Evolutionary conservation across 140 eudicot species (phyloP), one percentile per base, ranked within the genome.

Genomic region (Oenanthe javanica): DNA sequence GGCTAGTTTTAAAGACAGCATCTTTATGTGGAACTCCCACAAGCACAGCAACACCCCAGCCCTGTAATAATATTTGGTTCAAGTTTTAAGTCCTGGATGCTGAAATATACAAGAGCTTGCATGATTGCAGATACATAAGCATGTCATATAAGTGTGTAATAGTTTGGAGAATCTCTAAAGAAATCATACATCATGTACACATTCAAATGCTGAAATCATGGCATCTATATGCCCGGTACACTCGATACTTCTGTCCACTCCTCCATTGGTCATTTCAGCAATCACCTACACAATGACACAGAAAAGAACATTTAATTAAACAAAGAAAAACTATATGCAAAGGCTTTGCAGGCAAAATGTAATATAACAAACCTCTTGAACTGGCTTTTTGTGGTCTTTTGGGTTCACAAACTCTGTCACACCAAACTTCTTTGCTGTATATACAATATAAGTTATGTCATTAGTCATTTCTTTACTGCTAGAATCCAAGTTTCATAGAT

Each of bases 1-100:
- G 69, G 36, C 2, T 21, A 61, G 69, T 61, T 5, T 61, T 61
- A 1, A 61, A 61, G 36, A 61, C 69, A 9, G 36, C 69, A 61
- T 61, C 69, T 61, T 61, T 61, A 3, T 61, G 36, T 61, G 69
- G 69, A 61, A 61, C 69, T n/a, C 69, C 69, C 13, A 61, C 69
- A 61, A 61, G 69, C 36, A 61, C 69, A 61, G 69, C 69, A 19
- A 61, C 69, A 61, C 69, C 69, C 69, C 69, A 61, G 23, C 69
- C 69, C 69, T 61, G 69, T n/a, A 12, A 61, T 61, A 12, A 10
- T 52, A 55, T 5, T 55, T 55, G n/a, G n/a, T n/a, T 1, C 0
- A 6, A n/a, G 0, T 61, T n/a, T 21, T 19, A 36, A 8, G 1
- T 61, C 5, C n/a, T 10, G 9, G 0, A 6, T n/a, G 8, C n/a